A percentile compares a stretch with the other conserved stretches of the same genome.
Conservation (phyloP, 352 stramenopile genomes). For the Globisporangium acanthophoron region DNA sequence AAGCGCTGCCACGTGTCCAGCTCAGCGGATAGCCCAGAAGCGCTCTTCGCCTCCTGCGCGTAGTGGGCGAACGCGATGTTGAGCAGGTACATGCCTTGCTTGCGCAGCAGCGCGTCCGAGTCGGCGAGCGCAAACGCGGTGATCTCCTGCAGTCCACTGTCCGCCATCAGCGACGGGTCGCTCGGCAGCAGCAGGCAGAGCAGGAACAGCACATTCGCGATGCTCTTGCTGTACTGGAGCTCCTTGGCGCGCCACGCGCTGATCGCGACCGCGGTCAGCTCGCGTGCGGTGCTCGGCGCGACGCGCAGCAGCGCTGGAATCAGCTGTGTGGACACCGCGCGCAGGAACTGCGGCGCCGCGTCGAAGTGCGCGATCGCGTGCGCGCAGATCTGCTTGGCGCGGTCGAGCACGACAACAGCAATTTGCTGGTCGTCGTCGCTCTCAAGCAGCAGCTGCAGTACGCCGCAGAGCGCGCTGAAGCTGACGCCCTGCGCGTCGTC, state of each 20-base stretch:
- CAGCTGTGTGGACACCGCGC: slow-evolving; percentile 37
- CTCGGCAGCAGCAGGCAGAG: slow-evolving; percentile 52
- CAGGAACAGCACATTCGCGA: slow-evolving; percentile 56
- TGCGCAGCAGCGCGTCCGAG: slow-evolving; percentile 50
- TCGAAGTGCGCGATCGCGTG: slow-evolving; percentile 34
- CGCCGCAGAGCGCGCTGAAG: slow-evolving; percentile 41
- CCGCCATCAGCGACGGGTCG: slow-evolving; percentile 32
- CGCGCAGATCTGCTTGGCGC: slow-evolving; percentile 28
- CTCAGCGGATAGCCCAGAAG: background rate
- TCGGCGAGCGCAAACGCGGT: slow-evolving; percentile 47
- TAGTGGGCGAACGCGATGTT: slow-evolving; percentile 62
- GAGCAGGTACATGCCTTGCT: slow-evolving; percentile 64
- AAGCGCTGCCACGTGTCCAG: slow-evolving; percentile 59
- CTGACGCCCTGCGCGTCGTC: slow-evolving; percentile 11
- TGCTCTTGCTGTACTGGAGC: slow-evolving; percentile 7
- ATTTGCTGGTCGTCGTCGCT: background rate
- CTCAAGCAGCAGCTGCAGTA: slow-evolving; percentile 39
- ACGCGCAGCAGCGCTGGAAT: slow-evolving; percentile 34
- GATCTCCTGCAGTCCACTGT: slow-evolving; percentile 36
- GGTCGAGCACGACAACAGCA: slow-evolving; percentile 5
- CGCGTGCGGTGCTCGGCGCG: slow-evolving; percentile 2
- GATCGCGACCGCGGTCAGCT: slow-evolving; percentile 19
- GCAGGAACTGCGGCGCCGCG: slow-evolving; percentile 34
- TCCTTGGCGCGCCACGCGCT: slow-evolving; percentile 15
- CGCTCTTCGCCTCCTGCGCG: slow-evolving; percentile 7